These are phyloP conservation scores for Sanghuangporus weigelae DNA, from an alignment of 1,284 basidiomycete species.

Conservation along the genomic window DNA sequence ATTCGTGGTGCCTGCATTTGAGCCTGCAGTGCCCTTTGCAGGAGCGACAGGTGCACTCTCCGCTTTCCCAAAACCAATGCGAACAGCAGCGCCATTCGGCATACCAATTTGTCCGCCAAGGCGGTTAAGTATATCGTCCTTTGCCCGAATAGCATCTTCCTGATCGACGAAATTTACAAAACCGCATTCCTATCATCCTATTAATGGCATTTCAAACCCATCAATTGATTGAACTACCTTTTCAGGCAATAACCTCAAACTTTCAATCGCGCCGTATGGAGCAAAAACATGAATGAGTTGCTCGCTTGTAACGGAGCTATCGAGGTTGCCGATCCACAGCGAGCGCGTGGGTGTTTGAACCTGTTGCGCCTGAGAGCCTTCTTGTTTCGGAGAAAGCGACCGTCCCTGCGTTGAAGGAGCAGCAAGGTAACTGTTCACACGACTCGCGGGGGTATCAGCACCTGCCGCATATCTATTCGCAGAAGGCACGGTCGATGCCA, in stretches of 20 bases:
- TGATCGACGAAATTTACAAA: slow-evolving; percentile 99
- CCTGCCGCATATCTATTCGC: slow-evolving; percentile 67
- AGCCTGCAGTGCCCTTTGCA: slow-evolving; percentile 62
- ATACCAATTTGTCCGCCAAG: slow-evolving; percentile 91
- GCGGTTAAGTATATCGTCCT: slow-evolving; percentile 94
- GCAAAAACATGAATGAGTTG: slow-evolving; percentile 94
- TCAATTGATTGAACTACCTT: slow-evolving; percentile 54
- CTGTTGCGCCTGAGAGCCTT: slow-evolving; percentile 54
- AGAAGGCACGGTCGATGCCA: slow-evolving; percentile 40
- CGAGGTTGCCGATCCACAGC: slow-evolving; percentile 96
- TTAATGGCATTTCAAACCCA: not conserved
- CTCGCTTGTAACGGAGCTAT: slow-evolving; percentile 89
- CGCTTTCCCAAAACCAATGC: slow-evolving; percentile 97
- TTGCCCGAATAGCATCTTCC: slow-evolving; percentile 89
- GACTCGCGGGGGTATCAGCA: slow-evolving; percentile 34
- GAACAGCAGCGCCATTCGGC: slow-evolving; percentile 89
- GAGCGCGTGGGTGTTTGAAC: slow-evolving; percentile 91
- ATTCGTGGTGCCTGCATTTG: slow-evolving; percentile 57
- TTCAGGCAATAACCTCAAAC: slow-evolving; percentile 88
- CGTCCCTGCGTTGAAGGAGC: slow-evolving; percentile 62
- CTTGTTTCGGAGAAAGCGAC: slow-evolving; percentile 74
- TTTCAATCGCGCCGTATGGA: slow-evolving; percentile 95
- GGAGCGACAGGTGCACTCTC: slow-evolving; percentile 89
- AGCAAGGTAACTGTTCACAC: slow-evolving; percentile 61
- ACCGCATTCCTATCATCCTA: slow-evolving; percentile 75